phyloP scores from a whole-genome alignment of 1,284 basidiomycete genomes.

The Trichosporon coremiiforme region DNA sequence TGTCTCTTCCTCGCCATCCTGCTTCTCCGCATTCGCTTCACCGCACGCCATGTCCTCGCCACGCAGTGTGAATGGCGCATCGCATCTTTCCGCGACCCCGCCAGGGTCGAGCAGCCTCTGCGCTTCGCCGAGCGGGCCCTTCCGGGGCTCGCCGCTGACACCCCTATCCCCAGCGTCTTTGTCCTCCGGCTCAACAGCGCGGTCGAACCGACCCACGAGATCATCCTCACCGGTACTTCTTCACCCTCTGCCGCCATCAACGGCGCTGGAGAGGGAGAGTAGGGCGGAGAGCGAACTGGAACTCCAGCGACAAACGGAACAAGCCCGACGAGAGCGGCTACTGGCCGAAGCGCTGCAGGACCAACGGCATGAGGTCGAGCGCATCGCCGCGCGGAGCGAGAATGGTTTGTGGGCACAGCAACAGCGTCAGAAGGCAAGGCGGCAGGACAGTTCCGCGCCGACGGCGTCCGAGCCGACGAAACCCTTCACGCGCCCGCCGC shows the following conservation, averaged over 20 bases:
- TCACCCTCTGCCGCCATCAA: slow-evolving; percentile 44
- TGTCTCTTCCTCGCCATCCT: neutral
- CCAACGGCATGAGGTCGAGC: slow-evolving; percentile 44
- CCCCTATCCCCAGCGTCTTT: neutral
- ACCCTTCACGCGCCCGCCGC: slow-evolving; percentile 51
- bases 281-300: slow-evolving; percentile 48
- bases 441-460: neutral
- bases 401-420: slow-evolving; percentile 39
- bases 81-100: neutral
- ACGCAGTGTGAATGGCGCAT: neutral
- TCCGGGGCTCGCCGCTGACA: slow-evolving; percentile 7
- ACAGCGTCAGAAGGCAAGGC: slow-evolving; percentile 8
- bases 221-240: slow-evolving; percentile 46
- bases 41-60: slow-evolving; percentile 12
- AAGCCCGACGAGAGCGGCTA: slow-evolving; percentile 40
- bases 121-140: neutral
- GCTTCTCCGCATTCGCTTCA: neutral
- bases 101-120: neutral
- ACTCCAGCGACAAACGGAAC: slow-evolving; percentile 44
- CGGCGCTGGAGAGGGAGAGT: slow-evolving; percentile 39
- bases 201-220: slow-evolving; percentile 18
- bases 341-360: slow-evolving; percentile 55
- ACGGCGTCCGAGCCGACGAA: slow-evolving; percentile 24
- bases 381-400: slow-evolving; percentile 35
- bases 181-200: neutral